phyloP scores from a whole-genome alignment of 2,329 filamentous ascomycete species.

The Colletotrichum paranaense region DNA sequence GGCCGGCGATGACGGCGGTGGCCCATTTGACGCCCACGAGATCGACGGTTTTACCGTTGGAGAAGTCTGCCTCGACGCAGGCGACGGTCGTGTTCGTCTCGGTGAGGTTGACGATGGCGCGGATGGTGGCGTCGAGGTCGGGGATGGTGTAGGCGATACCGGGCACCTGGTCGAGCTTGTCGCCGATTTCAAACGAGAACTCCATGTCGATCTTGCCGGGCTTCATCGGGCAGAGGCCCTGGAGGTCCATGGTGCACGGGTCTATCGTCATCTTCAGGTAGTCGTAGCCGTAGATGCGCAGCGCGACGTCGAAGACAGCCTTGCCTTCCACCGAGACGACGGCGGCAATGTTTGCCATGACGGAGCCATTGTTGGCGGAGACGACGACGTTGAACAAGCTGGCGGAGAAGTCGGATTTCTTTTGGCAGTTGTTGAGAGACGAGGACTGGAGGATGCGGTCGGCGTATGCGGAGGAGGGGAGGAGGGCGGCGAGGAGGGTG shows the following conservation, averaged over 20 bases:
- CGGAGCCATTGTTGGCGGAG: constrained; percentile 78
- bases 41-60: constrained; percentile 93
- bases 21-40: constrained; percentile 90
- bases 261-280: constrained; percentile 76
- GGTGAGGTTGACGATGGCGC: constrained; percentile 82
- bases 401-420: constrained; percentile 86
- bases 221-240: constrained; percentile 90
- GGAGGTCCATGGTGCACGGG: constrained; percentile 77
- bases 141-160: constrained; percentile 87
- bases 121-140: constrained; percentile 88
- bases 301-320: constrained; percentile 80
- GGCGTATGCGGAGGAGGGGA: constrained; percentile 62
- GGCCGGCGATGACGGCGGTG: constrained; percentile 86
- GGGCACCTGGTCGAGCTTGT: constrained; percentile 67
- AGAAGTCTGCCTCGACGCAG: constrained; percentile 88
- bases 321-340: constrained; percentile 86
- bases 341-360: constrained; percentile 80
- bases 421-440: constrained; percentile 86
- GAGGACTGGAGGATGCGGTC: constrained; percentile 80
- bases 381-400: constrained; percentile 89
- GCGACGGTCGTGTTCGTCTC: constrained; percentile 73
- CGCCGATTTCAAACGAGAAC: constrained; percentile 38
- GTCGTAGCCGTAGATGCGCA: constrained; percentile 85
- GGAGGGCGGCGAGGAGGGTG: constrained; percentile 55
- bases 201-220: constrained; percentile 82